These are phyloP conservation scores for Hypericum perforatum DNA, from an alignment of 345 rosid genomes.

Conservation along the genomic window DNA sequence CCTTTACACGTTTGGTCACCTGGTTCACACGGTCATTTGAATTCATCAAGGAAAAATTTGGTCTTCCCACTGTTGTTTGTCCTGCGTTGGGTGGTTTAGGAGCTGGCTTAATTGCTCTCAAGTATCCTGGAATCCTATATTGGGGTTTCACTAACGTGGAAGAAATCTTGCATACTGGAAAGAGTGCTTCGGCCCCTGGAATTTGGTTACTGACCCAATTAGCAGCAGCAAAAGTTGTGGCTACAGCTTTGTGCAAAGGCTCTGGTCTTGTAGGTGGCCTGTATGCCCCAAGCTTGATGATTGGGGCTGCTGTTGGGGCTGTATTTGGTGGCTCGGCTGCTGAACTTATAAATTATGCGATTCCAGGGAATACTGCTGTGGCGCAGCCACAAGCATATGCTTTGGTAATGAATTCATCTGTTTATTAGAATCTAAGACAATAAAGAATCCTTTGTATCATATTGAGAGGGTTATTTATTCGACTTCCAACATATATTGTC, in stretches of 20 bases:
- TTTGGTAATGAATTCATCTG: slow-evolving; percentile 46
- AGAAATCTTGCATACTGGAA: slow-evolving; percentile 93
- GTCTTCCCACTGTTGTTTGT: slow-evolving; percentile 82
- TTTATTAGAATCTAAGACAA: not conserved
- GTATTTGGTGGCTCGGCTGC: slow-evolving; percentile 98
- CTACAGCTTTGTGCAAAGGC: slow-evolving; percentile 91
- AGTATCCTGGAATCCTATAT: slow-evolving; percentile 88
- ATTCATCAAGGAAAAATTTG: slow-evolving; percentile 63
- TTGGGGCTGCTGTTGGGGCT: slow-evolving; percentile 97
- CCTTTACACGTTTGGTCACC: slow-evolving; percentile 63
- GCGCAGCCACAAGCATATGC: slow-evolving; percentile 99
- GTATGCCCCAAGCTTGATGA: slow-evolving; percentile 98
- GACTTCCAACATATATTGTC: not conserved
- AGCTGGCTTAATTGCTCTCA: slow-evolving; percentile 92
- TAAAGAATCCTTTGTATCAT: too few species aligned
- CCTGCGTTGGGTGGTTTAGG: slow-evolving; percentile 98
- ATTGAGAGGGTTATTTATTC: too few species aligned
- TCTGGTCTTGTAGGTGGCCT: slow-evolving; percentile 97
- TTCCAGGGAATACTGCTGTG: slow-evolving; percentile 95
- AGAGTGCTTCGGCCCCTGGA: slow-evolving; percentile 96
- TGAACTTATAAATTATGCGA: slow-evolving; percentile 72
- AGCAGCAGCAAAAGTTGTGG: slow-evolving; percentile 90
- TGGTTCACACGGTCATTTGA: slow-evolving; percentile 82
- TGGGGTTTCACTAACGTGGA: slow-evolving; percentile 99
- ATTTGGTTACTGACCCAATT: slow-evolving; percentile 85